Percentiles rank a stretch among this genome's conserved stretches.
Evolutionary conservation across 176 grass and related monocot species (phyloP).

Genomic region (Cymbopogon citratus): DNA sequence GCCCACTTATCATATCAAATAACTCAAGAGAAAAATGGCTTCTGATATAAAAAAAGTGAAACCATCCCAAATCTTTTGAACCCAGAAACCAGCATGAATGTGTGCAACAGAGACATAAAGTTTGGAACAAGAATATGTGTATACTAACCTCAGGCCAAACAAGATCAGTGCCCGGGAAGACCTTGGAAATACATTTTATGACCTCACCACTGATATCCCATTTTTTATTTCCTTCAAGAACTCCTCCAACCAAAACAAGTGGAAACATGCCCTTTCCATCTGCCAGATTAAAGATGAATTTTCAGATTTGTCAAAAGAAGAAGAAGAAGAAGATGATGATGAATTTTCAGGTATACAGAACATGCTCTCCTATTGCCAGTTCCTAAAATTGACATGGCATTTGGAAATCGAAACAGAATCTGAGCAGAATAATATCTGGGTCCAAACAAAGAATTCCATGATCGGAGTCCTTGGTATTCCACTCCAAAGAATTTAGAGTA

Average conservation of each 20-base stretch:
- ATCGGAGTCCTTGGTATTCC: not conserved
- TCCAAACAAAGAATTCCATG: not conserved
- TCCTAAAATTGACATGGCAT: not conserved
- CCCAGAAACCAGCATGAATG: not conserved
- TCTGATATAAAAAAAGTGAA: not conserved
- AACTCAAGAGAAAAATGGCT: not conserved
- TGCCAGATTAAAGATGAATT: constrained; percentile 37
- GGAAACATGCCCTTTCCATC: constrained; percentile 83
- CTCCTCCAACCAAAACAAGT: constrained; percentile 95
- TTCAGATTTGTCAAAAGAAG: no score
- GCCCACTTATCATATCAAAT: constrained; percentile 2
- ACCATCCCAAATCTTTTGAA: not conserved
- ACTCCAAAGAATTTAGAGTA: not conserved
- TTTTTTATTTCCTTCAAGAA: constrained; percentile 83
- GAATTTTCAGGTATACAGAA: not conserved
- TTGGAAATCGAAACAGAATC: not conserved
- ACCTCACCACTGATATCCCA: constrained; percentile 91
- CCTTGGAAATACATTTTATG: constrained; percentile 67
- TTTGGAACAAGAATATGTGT: not conserved
- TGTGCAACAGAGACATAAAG: constrained; percentile 5
- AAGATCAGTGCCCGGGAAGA: constrained; percentile 62
- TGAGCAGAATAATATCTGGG: not conserved
- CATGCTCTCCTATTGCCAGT: not conserved
- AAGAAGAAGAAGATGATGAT: no score
- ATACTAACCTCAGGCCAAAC: constrained; percentile 73